Evolutionary conservation across 1,139 yeast genomes (phyloP), one percentile per base, ranked within the genome.

Genomic region (Magnusiomyces ingens): DNA sequence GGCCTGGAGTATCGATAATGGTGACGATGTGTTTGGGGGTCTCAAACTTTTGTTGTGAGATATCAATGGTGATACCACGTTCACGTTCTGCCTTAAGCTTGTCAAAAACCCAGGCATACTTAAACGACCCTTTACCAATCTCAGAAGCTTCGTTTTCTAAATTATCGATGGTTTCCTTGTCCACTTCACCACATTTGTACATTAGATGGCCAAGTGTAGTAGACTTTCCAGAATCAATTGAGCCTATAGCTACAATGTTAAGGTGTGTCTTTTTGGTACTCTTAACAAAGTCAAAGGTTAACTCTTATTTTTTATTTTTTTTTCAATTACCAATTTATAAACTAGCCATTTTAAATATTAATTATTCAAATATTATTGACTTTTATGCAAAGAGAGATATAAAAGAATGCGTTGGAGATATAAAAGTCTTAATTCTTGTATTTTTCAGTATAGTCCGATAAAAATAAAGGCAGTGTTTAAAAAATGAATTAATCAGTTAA

Each of bases 241-340:
- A 98, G 79, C 98, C 98, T 77, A 91, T 91, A 76, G 91, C 98
- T 78, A 91, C 98, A 80, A 91, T 93, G 95, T 91, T 91, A 79
- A 91, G 86, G 88, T 91, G 98, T 79, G 82, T 74, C 86, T 89
- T 90, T 74, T 85, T 96, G 79, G 88, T 88, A 82, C 96, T 93
- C 91, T 65, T n/a, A n/a, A n/a, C n/a, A n/a, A n/a, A n/a, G n/a
- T n/a, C n/a, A n/a, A n/a, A n/a, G n/a, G n/a, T n/a, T n/a, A n/a
- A n/a, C n/a, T n/a, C n/a, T n/a, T n/a, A n/a, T n/a, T n/a, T n/a
- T n/a, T n/a, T n/a, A n/a, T n/a, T n/a, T n/a, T n/a, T n/a, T n/a
- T n/a, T n/a, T n/a, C n/a, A n/a, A n/a, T n/a, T n/a, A n/a, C n/a
- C n/a, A n/a, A n/a, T n/a, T n/a, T n/a, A n/a, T n/a, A n/a, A n/a